These are phyloP conservation scores for Podaxis pistillaris DNA, from an alignment of 768 basidiomycete species.

Conservation along the genomic window DNA sequence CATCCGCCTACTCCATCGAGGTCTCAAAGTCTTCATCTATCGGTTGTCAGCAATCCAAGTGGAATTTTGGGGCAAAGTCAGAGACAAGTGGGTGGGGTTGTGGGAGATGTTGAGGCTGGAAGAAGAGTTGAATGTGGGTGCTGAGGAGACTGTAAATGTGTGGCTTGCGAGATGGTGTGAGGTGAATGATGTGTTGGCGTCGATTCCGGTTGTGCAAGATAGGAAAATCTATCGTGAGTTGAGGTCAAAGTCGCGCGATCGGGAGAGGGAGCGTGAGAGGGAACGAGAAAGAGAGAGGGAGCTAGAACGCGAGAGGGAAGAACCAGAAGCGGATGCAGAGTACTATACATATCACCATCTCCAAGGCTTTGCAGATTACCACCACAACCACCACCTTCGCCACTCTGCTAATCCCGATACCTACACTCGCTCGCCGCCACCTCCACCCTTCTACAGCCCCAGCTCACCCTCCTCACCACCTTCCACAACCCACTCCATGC, in stretches of 20 bases:
- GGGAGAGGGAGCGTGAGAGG: neutral
- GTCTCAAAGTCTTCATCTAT: constrained; percentile 49
- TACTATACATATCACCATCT: constrained; percentile 6
- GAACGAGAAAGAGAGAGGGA: neutral
- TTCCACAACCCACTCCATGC: neutral
- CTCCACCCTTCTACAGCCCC: neutral
- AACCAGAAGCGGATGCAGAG: constrained; percentile 14
- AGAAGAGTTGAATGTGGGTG: constrained; percentile 64
- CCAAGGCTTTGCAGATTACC: neutral
- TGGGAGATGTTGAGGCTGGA: constrained; percentile 82
- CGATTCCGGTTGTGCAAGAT: constrained; percentile 31
- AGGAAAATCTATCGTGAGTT: constrained; percentile 27
- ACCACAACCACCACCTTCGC: neutral
- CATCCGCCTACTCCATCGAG: constrained; percentile 55
- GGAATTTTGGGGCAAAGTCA: constrained; percentile 57
- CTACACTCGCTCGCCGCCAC: neutral
- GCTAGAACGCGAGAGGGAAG: neutral
- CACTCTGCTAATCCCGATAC: neutral
- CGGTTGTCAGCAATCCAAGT: constrained; percentile 58
- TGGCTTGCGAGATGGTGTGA: constrained; percentile 72
- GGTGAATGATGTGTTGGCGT: constrained; percentile 49
- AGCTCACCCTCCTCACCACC: neutral
- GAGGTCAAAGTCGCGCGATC: neutral
- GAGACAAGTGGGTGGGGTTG: constrained; percentile 71
- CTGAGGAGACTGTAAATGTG: constrained; percentile 66